phyloP scores from a whole-genome alignment of 1,284 basidiomycete species.

The Athelia psychrophila region DNA sequence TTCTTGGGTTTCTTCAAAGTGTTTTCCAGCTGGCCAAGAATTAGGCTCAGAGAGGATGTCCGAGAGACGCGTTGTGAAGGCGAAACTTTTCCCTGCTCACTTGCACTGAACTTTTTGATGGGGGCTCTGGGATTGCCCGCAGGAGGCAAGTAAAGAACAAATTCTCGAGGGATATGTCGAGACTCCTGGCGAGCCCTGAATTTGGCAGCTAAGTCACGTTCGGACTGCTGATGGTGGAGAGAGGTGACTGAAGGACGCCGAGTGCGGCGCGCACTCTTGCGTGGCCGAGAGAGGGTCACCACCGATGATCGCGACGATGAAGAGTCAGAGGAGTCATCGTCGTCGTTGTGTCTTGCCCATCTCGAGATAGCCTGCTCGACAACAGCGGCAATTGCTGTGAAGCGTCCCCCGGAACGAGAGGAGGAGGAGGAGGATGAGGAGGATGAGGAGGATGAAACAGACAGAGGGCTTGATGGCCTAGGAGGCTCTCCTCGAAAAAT shows the following conservation, averaged over 20 bases:
- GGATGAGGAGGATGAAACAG: conserved; percentile 31
- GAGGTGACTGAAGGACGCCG: conserved; percentile 43
- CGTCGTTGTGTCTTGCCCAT: conserved; percentile 45
- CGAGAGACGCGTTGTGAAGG: conserved; percentile 37
- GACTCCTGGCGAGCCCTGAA: conserved; percentile 60
- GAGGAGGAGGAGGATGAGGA: conserved; percentile 43
- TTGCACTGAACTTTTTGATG: neutral
- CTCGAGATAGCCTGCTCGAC: conserved; percentile 53
- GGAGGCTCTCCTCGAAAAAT: conserved; percentile 61
- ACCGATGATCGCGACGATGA: conserved; percentile 40
- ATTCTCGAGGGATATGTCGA: conserved; percentile 59
- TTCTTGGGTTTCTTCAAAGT: conserved; percentile 45
- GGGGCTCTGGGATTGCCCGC: conserved; percentile 23
- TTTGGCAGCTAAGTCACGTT: conserved; percentile 54
- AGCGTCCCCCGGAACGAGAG: conserved; percentile 30
- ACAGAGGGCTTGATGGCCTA: conserved; percentile 24
- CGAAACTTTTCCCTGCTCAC: neutral
- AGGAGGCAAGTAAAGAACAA: conserved; percentile 59
- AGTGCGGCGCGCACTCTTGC: conserved; percentile 36
- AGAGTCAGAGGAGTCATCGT: conserved; percentile 40
- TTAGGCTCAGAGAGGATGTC: conserved; percentile 56
- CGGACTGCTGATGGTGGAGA: conserved; percentile 48
- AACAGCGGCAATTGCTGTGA: conserved; percentile 47
- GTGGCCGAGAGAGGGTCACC: conserved; percentile 35
- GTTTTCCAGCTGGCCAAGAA: conserved; percentile 54